A percentile compares a stretch with the other conserved stretches of the same genome.
Evolutionary conservation across 164 flowering plant genomes (phyloP).

Genomic region (Hamamelis virginiana): DNA sequence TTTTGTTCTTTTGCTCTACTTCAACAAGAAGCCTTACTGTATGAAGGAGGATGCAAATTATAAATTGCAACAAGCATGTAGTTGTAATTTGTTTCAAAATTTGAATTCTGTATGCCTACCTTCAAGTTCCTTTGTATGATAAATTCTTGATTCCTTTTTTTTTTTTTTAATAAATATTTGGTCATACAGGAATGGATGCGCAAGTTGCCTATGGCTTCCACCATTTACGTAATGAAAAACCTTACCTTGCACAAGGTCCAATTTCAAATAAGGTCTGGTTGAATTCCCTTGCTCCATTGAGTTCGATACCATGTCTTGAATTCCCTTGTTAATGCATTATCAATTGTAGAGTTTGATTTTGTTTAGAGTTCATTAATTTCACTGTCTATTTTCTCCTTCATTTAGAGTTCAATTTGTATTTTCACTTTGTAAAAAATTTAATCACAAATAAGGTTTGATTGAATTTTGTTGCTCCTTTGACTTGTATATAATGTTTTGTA

Average conservation of each 20-base stretch:
- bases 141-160: neutral
- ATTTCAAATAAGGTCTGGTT: constrained; percentile 80
- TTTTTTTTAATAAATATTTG: constrained; percentile 3
- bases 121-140: too few species aligned
- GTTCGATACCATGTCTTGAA: neutral
- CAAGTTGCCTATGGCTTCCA: constrained; percentile 99
- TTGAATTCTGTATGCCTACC: neutral
- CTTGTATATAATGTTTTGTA: neutral
- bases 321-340: neutral
- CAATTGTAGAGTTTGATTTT: neutral
- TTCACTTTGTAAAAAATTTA: constrained; percentile 87
- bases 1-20: neutral
- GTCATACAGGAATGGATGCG: constrained; percentile 91
- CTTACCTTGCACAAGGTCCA: constrained; percentile 95
- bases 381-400: neutral
- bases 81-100: neutral
- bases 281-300: neutral
- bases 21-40: too few species aligned
- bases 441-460: constrained; percentile 80
- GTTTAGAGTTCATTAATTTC: neutral
- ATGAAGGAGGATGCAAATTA: neutral
- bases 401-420: neutral
- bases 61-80: neutral
- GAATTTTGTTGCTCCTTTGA: neutral
- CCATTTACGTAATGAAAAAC: constrained; percentile 89